These are phyloP conservation scores for Apiospora marii DNA, from an alignment of 2,329 filamentous ascomycete genomes.

Conservation along the genomic window DNA sequence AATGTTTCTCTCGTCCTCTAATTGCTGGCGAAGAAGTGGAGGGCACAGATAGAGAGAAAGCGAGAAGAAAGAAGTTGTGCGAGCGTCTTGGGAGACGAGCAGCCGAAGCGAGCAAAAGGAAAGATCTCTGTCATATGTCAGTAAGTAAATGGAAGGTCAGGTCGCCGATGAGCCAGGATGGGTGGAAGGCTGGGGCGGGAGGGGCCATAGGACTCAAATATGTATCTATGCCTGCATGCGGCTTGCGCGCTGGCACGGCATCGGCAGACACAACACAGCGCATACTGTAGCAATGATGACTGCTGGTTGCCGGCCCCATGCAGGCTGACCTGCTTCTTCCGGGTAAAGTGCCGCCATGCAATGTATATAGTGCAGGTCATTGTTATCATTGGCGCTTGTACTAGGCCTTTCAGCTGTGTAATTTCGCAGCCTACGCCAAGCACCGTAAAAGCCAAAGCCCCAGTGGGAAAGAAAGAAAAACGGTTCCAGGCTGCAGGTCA, in stretches of 20 bases:
- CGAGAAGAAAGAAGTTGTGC: background rate
- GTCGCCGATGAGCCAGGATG: background rate
- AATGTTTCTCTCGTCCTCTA: background rate
- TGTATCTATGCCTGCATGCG: background rate
- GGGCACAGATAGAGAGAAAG: background rate
- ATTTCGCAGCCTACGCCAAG: conserved; percentile 18
- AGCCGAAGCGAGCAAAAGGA: conserved; percentile 1
- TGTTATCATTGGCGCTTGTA: conserved; percentile 13
- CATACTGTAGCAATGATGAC: conserved; percentile 10
- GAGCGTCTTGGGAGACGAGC: background rate
- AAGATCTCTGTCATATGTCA: background rate
- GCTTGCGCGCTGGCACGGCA: conserved; percentile 2
- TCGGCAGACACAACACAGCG: background rate
- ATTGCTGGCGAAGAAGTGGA: background rate
- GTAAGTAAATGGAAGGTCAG: background rate
- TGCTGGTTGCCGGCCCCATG: background rate
- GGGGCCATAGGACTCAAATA: background rate
- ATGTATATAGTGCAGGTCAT: background rate
- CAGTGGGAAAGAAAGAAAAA: background rate
- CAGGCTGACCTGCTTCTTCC: conserved; percentile 2
- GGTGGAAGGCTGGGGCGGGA: background rate
- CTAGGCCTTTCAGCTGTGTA: conserved; percentile 1
- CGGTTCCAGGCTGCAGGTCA: background rate
- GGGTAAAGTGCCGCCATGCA: conserved; percentile 1
- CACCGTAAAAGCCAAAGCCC: conserved; percentile 1